phyloP scores from a whole-genome alignment of 345 rosid species.

The Melaleuca alternifolia region DNA sequence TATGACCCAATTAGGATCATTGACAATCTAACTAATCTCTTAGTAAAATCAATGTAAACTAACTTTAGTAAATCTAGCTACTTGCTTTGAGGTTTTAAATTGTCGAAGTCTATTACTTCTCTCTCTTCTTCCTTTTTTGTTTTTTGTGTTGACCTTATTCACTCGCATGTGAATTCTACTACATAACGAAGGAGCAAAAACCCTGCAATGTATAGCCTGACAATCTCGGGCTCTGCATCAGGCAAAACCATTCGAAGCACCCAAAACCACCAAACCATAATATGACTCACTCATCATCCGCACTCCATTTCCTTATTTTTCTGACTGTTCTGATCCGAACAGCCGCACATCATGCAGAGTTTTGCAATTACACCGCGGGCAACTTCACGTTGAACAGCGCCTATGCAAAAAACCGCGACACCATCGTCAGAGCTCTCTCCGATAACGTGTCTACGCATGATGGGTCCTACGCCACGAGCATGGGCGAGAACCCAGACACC shows the following conservation, averaged over 20 bases:
- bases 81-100: too few relatives aligned
- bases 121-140: too few relatives aligned
- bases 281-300: background rate
- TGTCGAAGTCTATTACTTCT: too few relatives aligned
- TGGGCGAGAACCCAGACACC: background rate
- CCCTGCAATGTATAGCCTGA: background rate
- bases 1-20: too few relatives aligned
- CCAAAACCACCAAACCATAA: background rate
- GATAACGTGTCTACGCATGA: background rate
- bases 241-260: background rate
- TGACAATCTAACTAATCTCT: too few relatives aligned
- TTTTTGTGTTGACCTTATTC: background rate
- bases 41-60: too few relatives aligned
- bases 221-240: background rate
- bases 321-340: background rate
- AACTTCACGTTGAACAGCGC: constrained; percentile 1
- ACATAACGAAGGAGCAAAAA: background rate
- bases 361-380: background rate
- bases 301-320: background rate
- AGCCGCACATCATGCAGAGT: background rate
- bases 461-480: background rate
- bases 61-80: too few relatives aligned
- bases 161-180: background rate
- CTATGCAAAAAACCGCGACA: constrained; percentile 6
- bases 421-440: constrained; percentile 6